A percentile compares a stretch with the other conserved stretches of the same genome.
Conservation (phyloP, 75 land plant species). For the Picea glauca region DNA sequence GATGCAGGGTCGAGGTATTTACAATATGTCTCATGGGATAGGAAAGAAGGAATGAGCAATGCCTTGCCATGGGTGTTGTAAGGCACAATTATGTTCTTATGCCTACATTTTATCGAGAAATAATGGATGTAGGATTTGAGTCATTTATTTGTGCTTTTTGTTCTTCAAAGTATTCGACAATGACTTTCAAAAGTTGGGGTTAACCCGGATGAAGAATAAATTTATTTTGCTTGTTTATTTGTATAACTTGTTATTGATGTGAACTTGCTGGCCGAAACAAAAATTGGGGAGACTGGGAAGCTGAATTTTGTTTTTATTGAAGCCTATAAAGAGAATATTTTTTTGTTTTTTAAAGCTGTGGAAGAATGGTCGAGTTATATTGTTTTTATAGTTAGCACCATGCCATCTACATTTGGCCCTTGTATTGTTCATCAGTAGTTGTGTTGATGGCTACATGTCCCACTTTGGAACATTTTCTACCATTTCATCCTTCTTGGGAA, state of each 20-base stretch:
- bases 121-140: background rate
- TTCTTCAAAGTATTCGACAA: background rate
- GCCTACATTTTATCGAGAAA: too few relatives aligned
- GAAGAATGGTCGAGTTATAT: background rate
- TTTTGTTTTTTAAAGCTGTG: background rate
- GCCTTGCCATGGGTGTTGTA: background rate
- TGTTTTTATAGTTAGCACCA: background rate
- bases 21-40: slow-evolving; percentile 4
- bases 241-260: background rate
- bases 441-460: background rate
- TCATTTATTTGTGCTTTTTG: background rate
- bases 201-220: background rate
- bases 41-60: slow-evolving; percentile 3
- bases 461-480: background rate
- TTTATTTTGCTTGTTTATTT: background rate
- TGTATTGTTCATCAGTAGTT: background rate
- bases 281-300: background rate
- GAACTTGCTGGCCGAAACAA: background rate
- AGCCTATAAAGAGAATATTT: too few relatives aligned
- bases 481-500: background rate
- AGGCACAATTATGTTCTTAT: background rate
- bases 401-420: background rate
- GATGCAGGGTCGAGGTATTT: background rate
- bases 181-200: background rate
- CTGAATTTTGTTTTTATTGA: too few relatives aligned